Percentiles rank a stretch among this genome's conserved stretches.
Conservation (phyloP, 2,329 filamentous ascomycete species). For the Pseudogymnoascus sp. region DNA sequence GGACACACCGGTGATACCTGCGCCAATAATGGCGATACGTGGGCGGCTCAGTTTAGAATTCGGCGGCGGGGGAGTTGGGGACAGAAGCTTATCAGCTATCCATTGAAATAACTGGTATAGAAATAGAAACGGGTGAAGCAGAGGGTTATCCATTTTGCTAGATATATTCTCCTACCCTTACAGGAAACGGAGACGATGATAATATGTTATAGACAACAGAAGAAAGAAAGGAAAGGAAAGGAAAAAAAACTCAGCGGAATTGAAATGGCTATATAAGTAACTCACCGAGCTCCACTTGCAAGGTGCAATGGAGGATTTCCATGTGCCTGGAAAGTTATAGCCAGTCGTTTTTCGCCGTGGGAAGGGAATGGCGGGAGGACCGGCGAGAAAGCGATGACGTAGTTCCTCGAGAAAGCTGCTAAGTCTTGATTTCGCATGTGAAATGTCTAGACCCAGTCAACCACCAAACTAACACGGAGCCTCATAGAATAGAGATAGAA, state of each 20-base stretch:
- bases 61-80: slow-evolving; percentile 61
- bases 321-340: neutral
- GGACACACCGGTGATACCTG: slow-evolving; percentile 64
- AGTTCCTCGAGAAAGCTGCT: neutral
- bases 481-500: neutral
- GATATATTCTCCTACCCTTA: neutral
- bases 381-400: slow-evolving; percentile 8
- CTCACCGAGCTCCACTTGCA: neutral
- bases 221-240: neutral
- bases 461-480: neutral
- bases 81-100: slow-evolving; percentile 57
- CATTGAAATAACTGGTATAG: slow-evolving; percentile 61
- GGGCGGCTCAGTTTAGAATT: slow-evolving; percentile 52
- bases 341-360: slow-evolving; percentile 7
- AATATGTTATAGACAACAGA: neutral
- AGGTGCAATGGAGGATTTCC: slow-evolving; percentile 5
- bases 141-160: neutral
- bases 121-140: slow-evolving; percentile 52
- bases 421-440: slow-evolving; percentile 7
- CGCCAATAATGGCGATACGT: slow-evolving; percentile 57
- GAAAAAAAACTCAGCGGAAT: neutral
- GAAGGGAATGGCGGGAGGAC: neutral
- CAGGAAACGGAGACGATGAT: neutral
- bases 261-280: neutral
- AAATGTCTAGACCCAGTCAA: neutral